These are phyloP conservation scores for Drosera capensis DNA, from an alignment of 148 eudicot genomes.

Conservation along the genomic window DNA sequence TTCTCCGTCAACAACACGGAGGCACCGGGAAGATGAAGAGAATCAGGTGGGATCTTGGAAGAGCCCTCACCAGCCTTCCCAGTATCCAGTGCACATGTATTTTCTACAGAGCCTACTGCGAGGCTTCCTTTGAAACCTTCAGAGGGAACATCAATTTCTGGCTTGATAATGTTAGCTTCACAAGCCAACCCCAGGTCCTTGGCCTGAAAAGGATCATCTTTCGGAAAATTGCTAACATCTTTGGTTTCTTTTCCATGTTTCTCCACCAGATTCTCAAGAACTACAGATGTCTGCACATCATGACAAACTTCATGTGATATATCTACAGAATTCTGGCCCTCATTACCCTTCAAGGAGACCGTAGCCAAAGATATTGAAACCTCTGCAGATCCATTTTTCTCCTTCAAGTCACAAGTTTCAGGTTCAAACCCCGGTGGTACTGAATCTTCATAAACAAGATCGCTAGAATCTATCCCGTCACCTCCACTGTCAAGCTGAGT, in stretches of 20 bases:
- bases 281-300: slow-evolving; percentile 2
- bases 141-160: too few species aligned
- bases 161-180: too few species aligned
- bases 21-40: too few species aligned
- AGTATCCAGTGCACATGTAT: too few species aligned
- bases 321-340: neutral
- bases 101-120: too few species aligned
- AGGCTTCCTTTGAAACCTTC: too few species aligned
- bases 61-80: too few species aligned
- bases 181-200: too few species aligned
- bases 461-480: slow-evolving; percentile 1
- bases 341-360: neutral
- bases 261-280: slow-evolving; percentile 3
- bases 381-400: slow-evolving; percentile 4
- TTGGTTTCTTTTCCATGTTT: neutral
- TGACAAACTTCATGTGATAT: slow-evolving; percentile 4
- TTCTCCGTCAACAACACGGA: too few species aligned
- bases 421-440: slow-evolving; percentile 14
- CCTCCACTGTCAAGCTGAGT: slow-evolving; percentile 1
- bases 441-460: slow-evolving; percentile 7
- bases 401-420: slow-evolving; percentile 6
- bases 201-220: too few species aligned
- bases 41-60: too few species aligned
- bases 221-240: too few species aligned
- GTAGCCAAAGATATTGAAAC: neutral